Evolutionary conservation across 2,329 filamentous ascomycete genomes (phyloP), one percentile per base, ranked within the genome.

Genomic region (Aspergillus puulaauensis): DNA sequence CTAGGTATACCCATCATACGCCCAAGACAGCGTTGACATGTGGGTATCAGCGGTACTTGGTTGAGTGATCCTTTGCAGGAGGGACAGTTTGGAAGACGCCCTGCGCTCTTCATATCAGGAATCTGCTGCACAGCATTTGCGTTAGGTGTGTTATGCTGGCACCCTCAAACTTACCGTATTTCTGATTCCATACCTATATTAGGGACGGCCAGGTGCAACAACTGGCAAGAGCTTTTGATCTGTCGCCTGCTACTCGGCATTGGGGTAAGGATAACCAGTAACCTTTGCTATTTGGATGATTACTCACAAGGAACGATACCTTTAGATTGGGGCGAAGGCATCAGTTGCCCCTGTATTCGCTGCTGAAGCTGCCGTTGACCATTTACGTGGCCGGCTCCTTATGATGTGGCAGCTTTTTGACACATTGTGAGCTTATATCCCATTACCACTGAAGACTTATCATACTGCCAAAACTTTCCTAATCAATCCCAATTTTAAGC

Each of bases 101-200:
- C 70, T 2, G 72, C 72, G 0, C 75, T 78, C 23, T 76, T 77
- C 56, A 35, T 77, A 57, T 67, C 70, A 6, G 74, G 72, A 2
- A 52, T 77, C 2, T 69, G 71, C 48, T 69, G 66, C 47, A 61
- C 58, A 3, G 59, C 56, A 0, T 64, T 51, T 49, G 56, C 52
- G 0, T 45, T 64, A 21, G 61, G 62, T 64, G 55, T 21, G 35
- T 21, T 4, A 19, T 27, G 1, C 39, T 8, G n/a, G 6, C 9
- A 24, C 5, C 3, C 27, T 14, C n/a, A 11, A 14, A 2, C 19
- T 31, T 14, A 17, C 17, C 23, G 7, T 9, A 19, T 33, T 3
- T 24, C 24, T 27, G 8, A 44, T 23, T 19, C 23, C 12, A 33
- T 3, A 21, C 21, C 21, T 21, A 2, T 21, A 3, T 6, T 43